Evolutionary conservation across 495 filamentous ascomycete genomes (phyloP), one percentile per base, ranked within the genome.

Genomic region (Aspergillus leporis): DNA sequence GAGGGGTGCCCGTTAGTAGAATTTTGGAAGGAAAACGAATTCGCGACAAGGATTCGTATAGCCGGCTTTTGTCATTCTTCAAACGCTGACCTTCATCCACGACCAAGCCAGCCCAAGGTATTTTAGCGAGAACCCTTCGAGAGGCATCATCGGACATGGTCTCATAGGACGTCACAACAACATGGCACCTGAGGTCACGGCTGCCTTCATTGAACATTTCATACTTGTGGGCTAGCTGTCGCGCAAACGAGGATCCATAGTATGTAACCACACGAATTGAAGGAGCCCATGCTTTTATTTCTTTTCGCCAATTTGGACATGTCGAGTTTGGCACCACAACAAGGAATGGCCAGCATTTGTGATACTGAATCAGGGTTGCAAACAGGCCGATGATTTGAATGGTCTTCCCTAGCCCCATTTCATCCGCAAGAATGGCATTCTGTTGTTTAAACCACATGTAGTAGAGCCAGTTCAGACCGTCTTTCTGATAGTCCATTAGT

Each of bases 361-460:
- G 92, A 32, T 90, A 85, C 61, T 90, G 79, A 30, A 90, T 82
- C n/a, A 99, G 71, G 14, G 89, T 84, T 9, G 89, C 84, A 9
- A 99, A 75, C 51, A 96, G 83, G 3, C 85, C 86, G 55, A 99
- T 92, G 51, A 97, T 84, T 70, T 99, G 95, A 49, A 99, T 90
- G 0, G 95, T 99, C 78, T 99, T 99, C 25, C 95, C 95, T 10
- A 99, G 85, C 5, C 95, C 95, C 95, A 99, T 99, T 69, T 99
- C 95, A 64, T 99, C 95, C 2, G 95, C 95, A 3, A 99, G 83
- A 65, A 99, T 94, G n/a, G 89, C 88, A 64, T 95, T 98, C 60
- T 90, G 82, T 60, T 87, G 78, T 49, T 83, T 76, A 59, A 89
- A 85, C 78, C 91, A 97, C 68, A 91, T 93, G 69, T 91, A 96